A percentile compares a stretch with the other conserved stretches of the same genome.
Evolutionary conservation across 305 asterid species (phyloP).

Genomic region (Fraxinus albicans): DNA sequence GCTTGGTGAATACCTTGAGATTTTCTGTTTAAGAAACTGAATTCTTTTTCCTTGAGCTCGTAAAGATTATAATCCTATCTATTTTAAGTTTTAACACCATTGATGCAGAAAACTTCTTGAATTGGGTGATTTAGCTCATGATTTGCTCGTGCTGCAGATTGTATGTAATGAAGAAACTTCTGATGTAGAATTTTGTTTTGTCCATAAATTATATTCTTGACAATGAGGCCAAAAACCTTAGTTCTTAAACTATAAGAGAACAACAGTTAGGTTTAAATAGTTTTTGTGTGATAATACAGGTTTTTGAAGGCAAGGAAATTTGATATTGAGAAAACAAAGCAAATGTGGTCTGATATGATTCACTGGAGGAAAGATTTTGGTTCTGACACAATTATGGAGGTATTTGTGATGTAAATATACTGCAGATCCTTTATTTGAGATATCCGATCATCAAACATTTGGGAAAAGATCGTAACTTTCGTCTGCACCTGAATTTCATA

Average conservation of each 20-base stretch:
- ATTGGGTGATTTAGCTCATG: neutral
- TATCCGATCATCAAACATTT: neutral
- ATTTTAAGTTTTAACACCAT: neutral
- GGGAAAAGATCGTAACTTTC: neutral
- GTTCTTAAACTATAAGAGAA: neutral
- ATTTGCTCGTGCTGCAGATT: neutral
- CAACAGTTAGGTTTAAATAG: neutral
- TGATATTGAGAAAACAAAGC: slow-evolving; percentile 82
- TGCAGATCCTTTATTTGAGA: neutral
- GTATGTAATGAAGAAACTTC: neutral
- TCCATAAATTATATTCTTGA: neutral
- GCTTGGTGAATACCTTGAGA: neutral
- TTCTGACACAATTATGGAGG: slow-evolving; percentile 77
- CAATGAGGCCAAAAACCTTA: neutral
- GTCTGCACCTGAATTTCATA: neutral
- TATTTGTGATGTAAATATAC: slow-evolving; percentile 17
- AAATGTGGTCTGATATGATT: slow-evolving; percentile 96
- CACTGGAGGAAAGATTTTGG: slow-evolving; percentile 94
- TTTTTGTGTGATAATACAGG: slow-evolving; percentile 38
- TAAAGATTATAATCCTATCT: neutral
- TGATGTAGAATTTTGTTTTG: neutral
- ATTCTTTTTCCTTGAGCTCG: neutral
- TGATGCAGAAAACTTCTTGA: neutral
- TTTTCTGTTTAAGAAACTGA: neutral
- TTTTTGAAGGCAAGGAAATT: slow-evolving; percentile 87